Evolutionary conservation across 768 basidiomycete species (phyloP).

Genomic region (Sporobolomyces phaffii): DNA sequence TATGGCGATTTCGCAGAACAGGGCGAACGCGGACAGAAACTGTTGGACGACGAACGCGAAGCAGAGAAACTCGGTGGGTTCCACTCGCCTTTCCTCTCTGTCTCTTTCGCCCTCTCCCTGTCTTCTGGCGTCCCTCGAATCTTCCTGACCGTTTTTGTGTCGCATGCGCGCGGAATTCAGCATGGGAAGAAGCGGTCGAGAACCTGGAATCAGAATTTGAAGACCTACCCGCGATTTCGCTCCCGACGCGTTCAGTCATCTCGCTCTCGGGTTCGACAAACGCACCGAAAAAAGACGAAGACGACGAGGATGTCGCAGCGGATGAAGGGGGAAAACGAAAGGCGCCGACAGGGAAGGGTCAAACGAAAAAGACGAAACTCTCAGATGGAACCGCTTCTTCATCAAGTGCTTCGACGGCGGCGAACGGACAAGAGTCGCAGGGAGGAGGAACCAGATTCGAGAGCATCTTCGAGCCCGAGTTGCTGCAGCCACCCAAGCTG

Average conservation of each 20-base stretch:
- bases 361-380: constrained; percentile 35
- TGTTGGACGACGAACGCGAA: constrained; percentile 65
- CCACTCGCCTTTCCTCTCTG: neutral
- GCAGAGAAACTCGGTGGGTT: constrained; percentile 66
- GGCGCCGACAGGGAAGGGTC: neutral
- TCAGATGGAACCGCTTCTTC: constrained; percentile 16
- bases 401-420: neutral
- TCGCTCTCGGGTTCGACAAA: constrained; percentile 4
- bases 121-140: neutral
- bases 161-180: constrained; percentile 1
- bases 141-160: no score
- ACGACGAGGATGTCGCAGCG: neutral
- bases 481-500: constrained; percentile 25
- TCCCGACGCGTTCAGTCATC: constrained; percentile 21
- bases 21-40: constrained; percentile 49
- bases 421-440: neutral
- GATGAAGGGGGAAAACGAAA: constrained; percentile 29
- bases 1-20: constrained; percentile 86
- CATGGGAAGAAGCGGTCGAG: constrained; percentile 41
- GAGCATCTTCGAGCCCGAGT: constrained; percentile 30
- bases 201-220: constrained; percentile 33
- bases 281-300: neutral
- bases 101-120: neutral
- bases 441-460: constrained; percentile 14
- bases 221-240: constrained; percentile 25